Evolutionary conservation across 495 filamentous ascomycete species (phyloP).

Genomic region (Penicillium manginii): DNA sequence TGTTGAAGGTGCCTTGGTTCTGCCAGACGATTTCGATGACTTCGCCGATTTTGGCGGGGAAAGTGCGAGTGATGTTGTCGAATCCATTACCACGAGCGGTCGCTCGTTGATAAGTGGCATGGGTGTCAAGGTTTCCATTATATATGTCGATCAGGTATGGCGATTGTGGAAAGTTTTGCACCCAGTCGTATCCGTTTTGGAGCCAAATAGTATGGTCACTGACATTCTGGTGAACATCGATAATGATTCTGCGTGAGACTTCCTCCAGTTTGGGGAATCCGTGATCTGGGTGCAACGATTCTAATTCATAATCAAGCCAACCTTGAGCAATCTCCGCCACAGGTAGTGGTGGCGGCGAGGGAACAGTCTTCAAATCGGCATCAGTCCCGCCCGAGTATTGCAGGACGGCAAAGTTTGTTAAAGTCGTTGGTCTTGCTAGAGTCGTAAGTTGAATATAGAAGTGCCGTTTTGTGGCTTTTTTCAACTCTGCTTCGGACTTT

Average conservation of each 20-base stretch:
- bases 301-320: slow-evolving; percentile 61
- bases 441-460: slow-evolving; percentile 61
- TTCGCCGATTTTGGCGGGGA: slow-evolving; percentile 59
- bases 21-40: slow-evolving; percentile 64
- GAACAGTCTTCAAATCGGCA: slow-evolving; percentile 24
- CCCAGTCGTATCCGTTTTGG: slow-evolving; percentile 55
- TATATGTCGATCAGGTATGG: slow-evolving; percentile 64
- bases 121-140: slow-evolving; percentile 43
- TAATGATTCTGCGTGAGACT: slow-evolving; percentile 57
- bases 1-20: slow-evolving; percentile 46
- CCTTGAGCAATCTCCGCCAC: slow-evolving; percentile 33
- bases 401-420: slow-evolving; percentile 56
- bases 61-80: slow-evolving; percentile 54
- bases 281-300: slow-evolving; percentile 36
- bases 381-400: slow-evolving; percentile 40
- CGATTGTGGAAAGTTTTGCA: slow-evolving; percentile 36
- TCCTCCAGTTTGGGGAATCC: slow-evolving; percentile 52
- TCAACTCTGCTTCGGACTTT: slow-evolving; percentile 38
- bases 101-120: slow-evolving; percentile 37
- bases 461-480: slow-evolving; percentile 27
- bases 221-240: slow-evolving; percentile 48
- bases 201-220: slow-evolving; percentile 46
- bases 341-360: slow-evolving; percentile 39
- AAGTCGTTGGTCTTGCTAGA: slow-evolving; percentile 45
- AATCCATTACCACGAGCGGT: slow-evolving; percentile 42